Evolutionary conservation across 768 basidiomycete genomes (phyloP), one percentile per base, ranked within the genome.

Genomic region (Termitomyces titanicus): DNA sequence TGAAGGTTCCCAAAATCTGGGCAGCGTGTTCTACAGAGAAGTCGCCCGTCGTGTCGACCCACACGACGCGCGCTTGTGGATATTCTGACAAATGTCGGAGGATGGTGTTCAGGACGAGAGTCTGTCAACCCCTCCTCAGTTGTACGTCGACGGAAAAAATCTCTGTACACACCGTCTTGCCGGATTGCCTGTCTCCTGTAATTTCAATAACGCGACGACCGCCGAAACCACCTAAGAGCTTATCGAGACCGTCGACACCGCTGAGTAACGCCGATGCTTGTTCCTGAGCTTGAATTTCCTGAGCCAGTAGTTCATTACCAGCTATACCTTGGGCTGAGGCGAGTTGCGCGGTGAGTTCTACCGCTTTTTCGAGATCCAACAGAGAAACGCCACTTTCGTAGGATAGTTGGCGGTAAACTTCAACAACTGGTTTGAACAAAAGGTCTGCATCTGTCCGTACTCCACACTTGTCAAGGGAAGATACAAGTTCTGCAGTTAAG

Each of bases 41-140:
- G 57, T 82, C 82, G 1, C 88, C 87, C 0, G 76, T 77, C 10
- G 85, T 86, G 62, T 92, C 89, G 44, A 92, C 77, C 90, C 90
- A 92, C 5, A 83, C 64, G 1, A 75, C 81, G 47, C 65, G 73
- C 2, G 74, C 66, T n/a, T 74, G 60, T 18, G 58, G 53, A 50
- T 72, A 47, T 17, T 64, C 55, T 2, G 69, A 65, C 4, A 92
- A 77, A 62, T 83, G 75, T 18, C 77, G 74, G 20, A 89, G 68
- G 37, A 80, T 74, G 15, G 86, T 67, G 51, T 88, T 83, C 34
- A 86, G 65, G 1, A 80, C 82, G 6, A 92, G 70, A 13, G 76
- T 72, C 90, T 91, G 62, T n/a, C n/a, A n/a, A n/a, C n/a, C n/a
- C 20, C n/a, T 53, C 37, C 44, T 17, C 33, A 34, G 31, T 53